phyloP scores from a whole-genome alignment of 306 rosid genomes.

The Urtica urens region DNA sequence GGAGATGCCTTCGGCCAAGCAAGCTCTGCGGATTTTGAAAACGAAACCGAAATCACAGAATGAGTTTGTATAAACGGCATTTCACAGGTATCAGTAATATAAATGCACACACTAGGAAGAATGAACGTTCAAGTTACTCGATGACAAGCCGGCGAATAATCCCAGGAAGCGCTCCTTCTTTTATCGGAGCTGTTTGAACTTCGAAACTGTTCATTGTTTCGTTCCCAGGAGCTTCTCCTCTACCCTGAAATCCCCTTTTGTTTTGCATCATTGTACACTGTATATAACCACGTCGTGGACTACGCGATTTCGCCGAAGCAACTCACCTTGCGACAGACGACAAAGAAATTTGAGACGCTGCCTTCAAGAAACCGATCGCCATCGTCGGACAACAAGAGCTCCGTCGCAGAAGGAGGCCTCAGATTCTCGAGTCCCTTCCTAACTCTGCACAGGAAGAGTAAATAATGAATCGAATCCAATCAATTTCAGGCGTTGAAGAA shows the following conservation, averaged over 20 bases:
- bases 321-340: conserved; percentile 64
- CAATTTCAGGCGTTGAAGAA: not conserved
- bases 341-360: conserved; percentile 64
- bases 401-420: conserved; percentile 77
- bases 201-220: conserved; percentile 40
- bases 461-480: not conserved
- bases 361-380: conserved; percentile 86
- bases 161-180: conserved; percentile 81
- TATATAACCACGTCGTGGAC: not conserved
- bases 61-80: not conserved
- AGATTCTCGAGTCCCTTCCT: conserved; percentile 69
- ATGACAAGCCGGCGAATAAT: conserved; percentile 59
- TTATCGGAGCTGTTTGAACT: conserved; percentile 75
- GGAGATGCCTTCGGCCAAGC: conserved; percentile 60
- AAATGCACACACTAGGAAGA: not conserved
- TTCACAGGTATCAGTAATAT: not conserved
- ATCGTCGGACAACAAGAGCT: conserved; percentile 66
- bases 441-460: conserved; percentile 30
- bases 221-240: conserved; percentile 21
- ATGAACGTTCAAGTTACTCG: conserved; percentile 56
- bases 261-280: not conserved
- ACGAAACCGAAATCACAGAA: conserved; percentile 8
- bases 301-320: not conserved
- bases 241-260: conserved; percentile 29
- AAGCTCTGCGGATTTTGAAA: conserved; percentile 36